These are phyloP conservation scores for Pseudocercospora cruenta DNA, from an alignment of 2,329 filamentous ascomycete species.

Conservation along the genomic window DNA sequence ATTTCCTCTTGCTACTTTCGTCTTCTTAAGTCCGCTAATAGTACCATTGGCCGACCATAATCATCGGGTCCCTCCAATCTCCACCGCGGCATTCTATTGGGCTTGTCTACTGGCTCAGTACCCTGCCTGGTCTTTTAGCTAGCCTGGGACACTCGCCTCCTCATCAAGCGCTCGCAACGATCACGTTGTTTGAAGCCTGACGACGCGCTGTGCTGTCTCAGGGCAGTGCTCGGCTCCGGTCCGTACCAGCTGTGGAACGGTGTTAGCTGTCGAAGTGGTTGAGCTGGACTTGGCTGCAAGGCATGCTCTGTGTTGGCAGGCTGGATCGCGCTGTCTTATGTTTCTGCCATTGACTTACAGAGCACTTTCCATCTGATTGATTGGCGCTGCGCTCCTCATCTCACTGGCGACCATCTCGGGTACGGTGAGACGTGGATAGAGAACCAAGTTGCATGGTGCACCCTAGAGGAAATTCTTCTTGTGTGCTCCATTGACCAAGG, in stretches of 20 bases:
- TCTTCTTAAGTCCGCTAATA: conserved; percentile 12
- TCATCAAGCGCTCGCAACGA: conserved; percentile 15
- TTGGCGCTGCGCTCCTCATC: not conserved
- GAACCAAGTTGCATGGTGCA: not conserved
- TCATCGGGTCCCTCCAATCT: conserved; percentile 23
- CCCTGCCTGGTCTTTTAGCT: conserved; percentile 15
- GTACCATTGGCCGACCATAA: conserved; percentile 27
- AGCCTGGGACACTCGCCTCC: conserved; percentile 11
- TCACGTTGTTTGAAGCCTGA: conserved; percentile 1
- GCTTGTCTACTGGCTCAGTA: conserved; percentile 18
- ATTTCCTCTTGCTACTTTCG: conserved; percentile 14
- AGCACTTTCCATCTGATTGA: not conserved
- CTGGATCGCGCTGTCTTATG: conserved; percentile 1
- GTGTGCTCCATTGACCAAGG: conserved; percentile 13
- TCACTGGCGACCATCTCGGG: not conserved
- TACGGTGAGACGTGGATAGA: not conserved
- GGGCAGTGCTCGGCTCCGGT: conserved; percentile 15
- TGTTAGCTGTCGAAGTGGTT: conserved; percentile 13
- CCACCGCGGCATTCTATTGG: conserved; percentile 18
- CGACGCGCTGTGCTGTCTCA: not conserved
- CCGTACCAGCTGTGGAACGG: conserved; percentile 9
- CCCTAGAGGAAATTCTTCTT: not conserved
- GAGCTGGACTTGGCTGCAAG: conserved; percentile 15
- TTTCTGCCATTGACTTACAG: not conserved
- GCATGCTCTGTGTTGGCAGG: conserved; percentile 21